Percentiles rank a stretch among this genome's conserved stretches.
Evolutionary conservation across 768 basidiomycete genomes (phyloP).

Genomic region (Serendipita sp.): DNA sequence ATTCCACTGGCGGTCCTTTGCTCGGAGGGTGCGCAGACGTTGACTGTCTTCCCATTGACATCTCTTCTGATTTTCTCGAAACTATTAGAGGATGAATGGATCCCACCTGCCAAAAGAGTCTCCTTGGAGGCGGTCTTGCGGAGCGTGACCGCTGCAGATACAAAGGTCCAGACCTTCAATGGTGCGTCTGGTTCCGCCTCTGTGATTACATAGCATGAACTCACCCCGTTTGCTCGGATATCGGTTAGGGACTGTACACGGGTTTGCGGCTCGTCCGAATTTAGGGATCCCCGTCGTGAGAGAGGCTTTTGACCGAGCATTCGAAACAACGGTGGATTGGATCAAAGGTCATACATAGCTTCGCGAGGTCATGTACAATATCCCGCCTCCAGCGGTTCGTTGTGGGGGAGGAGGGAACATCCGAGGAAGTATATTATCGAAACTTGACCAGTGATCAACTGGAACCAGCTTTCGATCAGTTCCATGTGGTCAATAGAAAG

Average conservation of each 20-base stretch:
- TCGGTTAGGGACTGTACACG: conserved; percentile 28
- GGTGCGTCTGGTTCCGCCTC: not conserved
- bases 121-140: not conserved
- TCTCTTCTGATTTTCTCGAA: not conserved
- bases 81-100: conserved; percentile 15
- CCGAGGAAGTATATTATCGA: no score
- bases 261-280: conserved; percentile 35
- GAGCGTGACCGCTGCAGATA: not conserved
- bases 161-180: not conserved
- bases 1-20: not conserved
- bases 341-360: conserved; percentile 20
- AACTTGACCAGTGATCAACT: no score
- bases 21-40: not conserved
- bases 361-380: not conserved
- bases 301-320: conserved; percentile 29
- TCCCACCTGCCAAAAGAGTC: not conserved
- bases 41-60: not conserved
- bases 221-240: not conserved
- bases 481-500: no score
- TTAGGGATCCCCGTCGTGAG: conserved; percentile 28
- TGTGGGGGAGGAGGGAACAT: no score
- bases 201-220: not conserved
- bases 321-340: conserved; percentile 29
- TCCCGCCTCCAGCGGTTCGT: not conserved
- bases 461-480: no score